Conservation (phyloP, 176 grass and related monocot species). For the Saccharum spontaneum region DNA sequence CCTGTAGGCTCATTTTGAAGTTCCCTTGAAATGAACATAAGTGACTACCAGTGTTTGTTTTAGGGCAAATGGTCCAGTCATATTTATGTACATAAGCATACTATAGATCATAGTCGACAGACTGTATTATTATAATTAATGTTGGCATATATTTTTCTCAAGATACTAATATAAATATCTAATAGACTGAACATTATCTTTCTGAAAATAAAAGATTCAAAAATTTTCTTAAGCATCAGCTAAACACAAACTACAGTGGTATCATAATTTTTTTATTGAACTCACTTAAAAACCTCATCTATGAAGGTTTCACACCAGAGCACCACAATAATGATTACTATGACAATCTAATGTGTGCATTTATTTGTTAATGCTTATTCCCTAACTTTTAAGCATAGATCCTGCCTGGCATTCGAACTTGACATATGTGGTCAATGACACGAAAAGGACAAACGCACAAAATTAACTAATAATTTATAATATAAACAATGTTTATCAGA, state of each 20-base stretch:
- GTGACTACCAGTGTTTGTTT: not conserved
- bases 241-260: not conserved
- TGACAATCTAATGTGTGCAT: not conserved
- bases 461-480: not conserved
- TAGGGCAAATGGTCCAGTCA: not conserved
- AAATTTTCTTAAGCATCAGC: not conserved
- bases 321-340: not conserved
- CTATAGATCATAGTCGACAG: not conserved
- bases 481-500: conserved; percentile 3
- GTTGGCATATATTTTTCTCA: not conserved
- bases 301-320: not conserved
- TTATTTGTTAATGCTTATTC: not conserved
- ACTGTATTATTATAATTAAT: not conserved
- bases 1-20: not conserved
- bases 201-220: conserved; percentile 11
- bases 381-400: conserved; percentile 15
- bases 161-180: not conserved
- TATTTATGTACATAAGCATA: not conserved
- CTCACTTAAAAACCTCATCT: not conserved
- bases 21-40: not conserved
- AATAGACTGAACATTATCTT: not conserved
- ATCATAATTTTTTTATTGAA: conserved; percentile 1
- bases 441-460: conserved; percentile 1
- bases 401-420: conserved; percentile 3
- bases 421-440: not conserved